Evolutionary conservation across 257 asterid species (phyloP).

Genomic region (Capsicum chinense): DNA sequence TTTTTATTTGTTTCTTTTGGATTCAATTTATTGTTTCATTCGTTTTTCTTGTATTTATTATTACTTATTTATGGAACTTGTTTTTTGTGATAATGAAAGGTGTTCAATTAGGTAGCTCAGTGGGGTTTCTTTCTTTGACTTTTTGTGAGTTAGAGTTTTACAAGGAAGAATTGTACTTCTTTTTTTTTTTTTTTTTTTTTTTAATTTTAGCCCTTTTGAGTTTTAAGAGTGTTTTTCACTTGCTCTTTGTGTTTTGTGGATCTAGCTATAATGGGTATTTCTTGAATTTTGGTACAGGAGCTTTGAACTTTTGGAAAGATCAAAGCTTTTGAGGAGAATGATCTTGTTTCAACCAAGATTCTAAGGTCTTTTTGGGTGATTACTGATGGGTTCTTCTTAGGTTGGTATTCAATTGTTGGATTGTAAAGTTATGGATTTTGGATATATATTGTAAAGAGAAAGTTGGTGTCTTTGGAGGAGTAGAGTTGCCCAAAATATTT

Average conservation of each 20-base stretch:
- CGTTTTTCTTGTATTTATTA: constrained; percentile 16
- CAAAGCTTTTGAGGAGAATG: constrained; percentile 22
- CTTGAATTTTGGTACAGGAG: constrained; percentile 48
- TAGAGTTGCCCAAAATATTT: constrained; percentile 24
- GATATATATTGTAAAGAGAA: constrained; percentile 4
- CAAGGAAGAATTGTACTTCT: constrained; percentile 3
- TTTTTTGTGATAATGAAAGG: constrained; percentile 24
- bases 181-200: not conserved
- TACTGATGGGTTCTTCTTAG: constrained; percentile 17
- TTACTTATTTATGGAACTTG: constrained; percentile 17
- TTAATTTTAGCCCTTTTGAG: not conserved
- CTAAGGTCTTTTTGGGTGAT: not conserved
- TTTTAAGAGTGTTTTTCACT: not conserved
- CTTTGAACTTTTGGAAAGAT: constrained; percentile 30
- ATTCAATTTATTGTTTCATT: not conserved
- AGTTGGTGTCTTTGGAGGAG: not conserved
- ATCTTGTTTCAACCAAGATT: constrained; percentile 12
- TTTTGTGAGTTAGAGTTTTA: constrained; percentile 13
- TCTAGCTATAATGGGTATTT: constrained; percentile 50
- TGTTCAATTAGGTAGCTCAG: constrained; percentile 27
- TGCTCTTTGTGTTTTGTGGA: constrained; percentile 42
- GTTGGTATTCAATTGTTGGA: constrained; percentile 4
- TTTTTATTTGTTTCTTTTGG: constrained; percentile 21
- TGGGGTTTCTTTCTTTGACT: constrained; percentile 23
- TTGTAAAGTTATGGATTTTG: constrained; percentile 10